A percentile compares a stretch with the other conserved stretches of the same genome.
Conservation (phyloP, 352 stramenopile species). For the Blastocystis sp. region DNA sequence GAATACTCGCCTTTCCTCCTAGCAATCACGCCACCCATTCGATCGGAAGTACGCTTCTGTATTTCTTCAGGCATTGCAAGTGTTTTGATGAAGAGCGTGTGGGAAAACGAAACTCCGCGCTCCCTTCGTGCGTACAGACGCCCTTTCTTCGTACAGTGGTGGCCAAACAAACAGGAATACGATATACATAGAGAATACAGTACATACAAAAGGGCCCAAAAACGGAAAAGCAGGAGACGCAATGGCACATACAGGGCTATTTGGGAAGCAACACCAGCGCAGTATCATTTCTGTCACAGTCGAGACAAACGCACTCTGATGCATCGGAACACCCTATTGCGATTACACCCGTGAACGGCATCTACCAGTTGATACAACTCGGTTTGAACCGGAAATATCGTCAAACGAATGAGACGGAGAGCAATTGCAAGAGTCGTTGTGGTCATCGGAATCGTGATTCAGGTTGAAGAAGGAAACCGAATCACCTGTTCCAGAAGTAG, state of each 20-base stretch:
- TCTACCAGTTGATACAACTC: neutral
- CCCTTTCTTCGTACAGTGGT: too few species aligned
- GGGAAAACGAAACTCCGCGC: too few species aligned
- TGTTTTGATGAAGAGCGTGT: neutral
- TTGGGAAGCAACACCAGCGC: too few species aligned
- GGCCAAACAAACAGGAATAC: too few species aligned
- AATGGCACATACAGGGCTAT: too few species aligned
- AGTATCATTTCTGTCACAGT: neutral
- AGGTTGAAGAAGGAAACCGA: neutral
- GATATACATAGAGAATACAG: too few species aligned
- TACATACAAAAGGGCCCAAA: too few species aligned
- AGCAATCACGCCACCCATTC: neutral
- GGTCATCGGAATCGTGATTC: neutral
- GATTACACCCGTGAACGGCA: neutral
- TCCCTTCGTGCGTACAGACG: too few species aligned
- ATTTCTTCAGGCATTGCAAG: conserved; percentile 6
- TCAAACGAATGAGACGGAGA: neutral
- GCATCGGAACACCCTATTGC: neutral
- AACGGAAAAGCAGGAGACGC: too few species aligned
- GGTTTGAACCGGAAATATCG: neutral
- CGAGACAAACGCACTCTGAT: neutral
- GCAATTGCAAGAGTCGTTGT: neutral
- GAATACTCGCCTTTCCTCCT: conserved; percentile 61
- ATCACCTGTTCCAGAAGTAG: neutral
- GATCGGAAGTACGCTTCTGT: conserved; percentile 23